These are phyloP conservation scores for Mycena chlorophos DNA, from an alignment of 768 basidiomycete species.

Conservation along the genomic window DNA sequence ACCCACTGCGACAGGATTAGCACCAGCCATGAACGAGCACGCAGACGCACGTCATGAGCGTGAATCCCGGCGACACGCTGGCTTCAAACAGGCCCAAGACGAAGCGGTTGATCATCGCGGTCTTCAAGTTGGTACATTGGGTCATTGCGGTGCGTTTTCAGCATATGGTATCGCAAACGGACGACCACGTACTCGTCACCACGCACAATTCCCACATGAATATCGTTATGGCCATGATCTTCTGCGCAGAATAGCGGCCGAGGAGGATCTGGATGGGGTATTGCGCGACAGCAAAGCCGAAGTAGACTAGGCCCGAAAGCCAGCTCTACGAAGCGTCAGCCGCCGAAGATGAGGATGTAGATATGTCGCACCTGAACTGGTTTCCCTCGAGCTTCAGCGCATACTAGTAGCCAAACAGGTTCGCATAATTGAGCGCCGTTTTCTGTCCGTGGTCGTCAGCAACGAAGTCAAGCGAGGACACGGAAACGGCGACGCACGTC, in stretches of 20 bases:
- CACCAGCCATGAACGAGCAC: background rate
- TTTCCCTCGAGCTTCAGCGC: constrained; percentile 18
- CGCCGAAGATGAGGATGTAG: background rate
- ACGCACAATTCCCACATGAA: constrained; percentile 25
- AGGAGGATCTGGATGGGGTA: constrained; percentile 23
- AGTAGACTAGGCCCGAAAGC: constrained; percentile 19
- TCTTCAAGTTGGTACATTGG: constrained; percentile 24
- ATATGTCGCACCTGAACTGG: constrained; percentile 16
- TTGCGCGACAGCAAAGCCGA: constrained; percentile 21
- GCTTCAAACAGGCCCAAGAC: constrained; percentile 22
- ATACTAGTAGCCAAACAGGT: constrained; percentile 19
- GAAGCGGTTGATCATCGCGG: constrained; percentile 23
- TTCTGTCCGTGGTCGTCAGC: constrained; percentile 6
- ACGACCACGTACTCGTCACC: constrained; percentile 11
- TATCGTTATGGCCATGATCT: constrained; percentile 15
- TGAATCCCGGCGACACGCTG: constrained; percentile 19
- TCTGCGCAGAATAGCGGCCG: constrained; percentile 20
- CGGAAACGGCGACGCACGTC: constrained; percentile 8
- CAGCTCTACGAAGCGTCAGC: constrained; percentile 5
- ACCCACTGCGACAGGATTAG: constrained; percentile 10
- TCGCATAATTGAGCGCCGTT: constrained; percentile 23
- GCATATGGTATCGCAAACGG: background rate
- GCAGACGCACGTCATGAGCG: constrained; percentile 22
- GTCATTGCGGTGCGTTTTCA: constrained; percentile 10
- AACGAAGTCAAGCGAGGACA: background rate